A percentile compares a stretch with the other conserved stretches of the same genome.
These are phyloP conservation scores for Rhodomyrtus psidioides DNA, from an alignment of 441 rosid species.

Conservation along the genomic window DNA sequence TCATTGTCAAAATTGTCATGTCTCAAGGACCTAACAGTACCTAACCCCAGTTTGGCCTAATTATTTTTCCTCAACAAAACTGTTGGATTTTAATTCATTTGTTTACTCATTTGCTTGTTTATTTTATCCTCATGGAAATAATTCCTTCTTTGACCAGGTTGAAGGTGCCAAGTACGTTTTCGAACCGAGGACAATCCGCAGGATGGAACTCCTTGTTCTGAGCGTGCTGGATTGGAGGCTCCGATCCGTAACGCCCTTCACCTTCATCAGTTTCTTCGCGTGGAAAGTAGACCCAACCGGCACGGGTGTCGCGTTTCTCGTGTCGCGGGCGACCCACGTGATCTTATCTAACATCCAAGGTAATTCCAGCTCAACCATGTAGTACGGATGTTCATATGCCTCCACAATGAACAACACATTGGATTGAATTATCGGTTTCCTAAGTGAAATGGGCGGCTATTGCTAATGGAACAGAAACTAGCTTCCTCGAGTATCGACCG, in stretches of 20 bases:
- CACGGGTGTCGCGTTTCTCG: constrained; percentile 43
- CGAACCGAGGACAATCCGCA: constrained; percentile 72
- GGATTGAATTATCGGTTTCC: not conserved
- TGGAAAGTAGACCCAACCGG: constrained; percentile 75
- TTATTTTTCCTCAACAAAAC: not conserved
- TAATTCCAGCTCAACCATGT: constrained; percentile 3
- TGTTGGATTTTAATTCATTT: not conserved
- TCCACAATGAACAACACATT: not conserved
- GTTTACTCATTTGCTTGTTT: not conserved
- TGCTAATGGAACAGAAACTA: constrained; percentile 48
- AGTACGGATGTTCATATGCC: not conserved
- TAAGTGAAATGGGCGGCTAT: not conserved
- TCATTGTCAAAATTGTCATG: constrained; percentile 2
- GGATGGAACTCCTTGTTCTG: constrained; percentile 95
- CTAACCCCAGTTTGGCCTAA: not conserved
- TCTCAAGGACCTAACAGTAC: not conserved
- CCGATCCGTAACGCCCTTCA: constrained; percentile 83
- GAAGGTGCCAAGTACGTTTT: constrained; percentile 68
- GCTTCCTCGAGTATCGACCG: constrained; percentile 79
- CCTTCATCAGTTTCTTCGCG: constrained; percentile 74
- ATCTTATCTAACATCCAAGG: constrained; percentile 81
- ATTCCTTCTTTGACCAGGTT: constrained; percentile 22
- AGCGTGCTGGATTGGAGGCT: constrained; percentile 86
- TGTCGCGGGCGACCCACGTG: constrained; percentile 59
- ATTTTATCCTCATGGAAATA: not conserved